A percentile compares a stretch with the other conserved stretches of the same genome.
Conservation (phyloP, 2,329 filamentous ascomycete species). For the Arthrobotrys sinensis region DNA sequence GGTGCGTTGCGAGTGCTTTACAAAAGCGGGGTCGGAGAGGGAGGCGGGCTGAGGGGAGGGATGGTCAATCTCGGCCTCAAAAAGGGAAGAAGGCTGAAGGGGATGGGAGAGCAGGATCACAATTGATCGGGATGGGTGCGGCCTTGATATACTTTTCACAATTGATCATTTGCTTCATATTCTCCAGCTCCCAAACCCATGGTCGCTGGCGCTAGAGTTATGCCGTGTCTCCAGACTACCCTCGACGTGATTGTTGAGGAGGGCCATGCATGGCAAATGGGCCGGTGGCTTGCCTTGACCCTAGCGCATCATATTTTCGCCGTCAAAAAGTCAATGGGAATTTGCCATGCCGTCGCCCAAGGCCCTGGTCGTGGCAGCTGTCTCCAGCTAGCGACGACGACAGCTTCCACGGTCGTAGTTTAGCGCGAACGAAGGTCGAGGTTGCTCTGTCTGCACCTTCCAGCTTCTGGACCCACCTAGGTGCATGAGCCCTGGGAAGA, state of each 20-base stretch:
- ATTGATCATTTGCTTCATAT: conserved; percentile 24
- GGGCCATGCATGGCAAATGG: conserved; percentile 38
- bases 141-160: conserved; percentile 50
- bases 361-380: conserved; percentile 12
- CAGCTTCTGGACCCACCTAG: conserved; percentile 50
- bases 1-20: conserved; percentile 46
- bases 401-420: conserved; percentile 35
- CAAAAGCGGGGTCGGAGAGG: conserved; percentile 41
- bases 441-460: conserved; percentile 47
- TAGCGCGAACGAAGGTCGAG: conserved; percentile 46
- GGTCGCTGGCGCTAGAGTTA: conserved; percentile 17
- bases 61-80: conserved; percentile 22
- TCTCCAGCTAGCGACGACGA: conserved; percentile 24
- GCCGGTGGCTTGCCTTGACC: conserved; percentile 50
- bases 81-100: conserved; percentile 12
- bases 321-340: conserved; percentile 6
- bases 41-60: conserved; percentile 23
- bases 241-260: conserved; percentile 51
- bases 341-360: conserved; percentile 33
- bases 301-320: conserved; percentile 29
- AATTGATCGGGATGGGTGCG: conserved; percentile 11
- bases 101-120: conserved; percentile 1
- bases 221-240: conserved; percentile 3
- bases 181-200: background rate
- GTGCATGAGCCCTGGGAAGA: conserved; percentile 50